Base-by-base conservation (phyloP, 163 green algal species). In the Scenedesmus sp. region DNA sequence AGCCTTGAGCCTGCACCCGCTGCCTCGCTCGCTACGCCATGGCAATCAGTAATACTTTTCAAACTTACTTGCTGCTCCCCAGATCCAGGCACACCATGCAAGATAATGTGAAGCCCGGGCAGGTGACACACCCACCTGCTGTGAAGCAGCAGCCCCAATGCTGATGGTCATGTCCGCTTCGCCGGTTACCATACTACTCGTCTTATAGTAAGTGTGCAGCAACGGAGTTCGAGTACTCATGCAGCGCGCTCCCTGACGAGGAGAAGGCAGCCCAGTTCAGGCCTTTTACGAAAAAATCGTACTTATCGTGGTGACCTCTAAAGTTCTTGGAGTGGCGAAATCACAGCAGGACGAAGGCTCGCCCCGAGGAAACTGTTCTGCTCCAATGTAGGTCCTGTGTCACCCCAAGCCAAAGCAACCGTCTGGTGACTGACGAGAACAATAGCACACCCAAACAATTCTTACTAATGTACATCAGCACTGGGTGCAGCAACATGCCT, bases 101-200 rank as follows among this genome's bases (percentile, higher is more conserved):
- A 30, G 5, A 37, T 30, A 4, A 76, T 76, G 65, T 30, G 40
- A 18, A 76, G 65, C 2, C 30, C 65, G 65, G 65, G 65, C 65
- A 76, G 65, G 65, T 76, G 65, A 76, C 65, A 26, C 56, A 76
- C 20, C 24, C 65, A 76, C 65, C 65, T 76, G 65, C 65, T 76
- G 65, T 18, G 65, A 30, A 76, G 65, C 30, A 72, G 24, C 0
- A 76, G 65, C 65, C 65, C 65, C 65, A 37, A 76, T 76, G 65
- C 65, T 76, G 30, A 76, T 76, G 65, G 65, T 76, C 24, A 76
- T 1, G 65, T 76, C 65, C 26, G 65, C 30, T 76, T 76, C 65
- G 30, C 65, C 65, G 30, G 65, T 37, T 18, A 76, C 6, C 65
- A 76, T 76, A 76, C 30, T 76, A 7, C 65, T 76, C 30, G 2